These are phyloP conservation scores for Komagataella kurtzmanii DNA, from an alignment of 805 yeast species.

Conservation along the genomic window DNA sequence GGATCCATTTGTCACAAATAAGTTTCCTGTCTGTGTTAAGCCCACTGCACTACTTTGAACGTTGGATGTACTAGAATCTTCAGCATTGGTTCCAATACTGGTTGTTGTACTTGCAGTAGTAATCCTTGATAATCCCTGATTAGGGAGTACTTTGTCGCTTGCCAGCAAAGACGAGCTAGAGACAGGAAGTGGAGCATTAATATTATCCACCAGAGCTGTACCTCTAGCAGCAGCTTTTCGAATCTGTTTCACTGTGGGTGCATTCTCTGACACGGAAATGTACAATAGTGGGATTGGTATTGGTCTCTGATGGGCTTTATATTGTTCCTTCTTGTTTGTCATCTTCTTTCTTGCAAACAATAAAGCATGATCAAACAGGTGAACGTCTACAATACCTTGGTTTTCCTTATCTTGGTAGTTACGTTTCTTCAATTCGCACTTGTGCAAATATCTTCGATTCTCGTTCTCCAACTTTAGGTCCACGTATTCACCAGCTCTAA, in stretches of 20 bases:
- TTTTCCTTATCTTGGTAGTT: conserved; percentile 55
- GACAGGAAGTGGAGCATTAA: conserved; percentile 14
- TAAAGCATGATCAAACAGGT: conserved; percentile 78
- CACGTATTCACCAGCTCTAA: conserved; percentile 71
- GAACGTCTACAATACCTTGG: conserved; percentile 73
- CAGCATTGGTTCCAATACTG: not conserved
- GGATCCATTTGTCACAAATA: not conserved
- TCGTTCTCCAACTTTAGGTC: conserved; percentile 79
- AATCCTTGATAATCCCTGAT: not conserved
- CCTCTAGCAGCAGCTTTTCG: conserved; percentile 25
- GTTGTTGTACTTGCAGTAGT: not conserved
- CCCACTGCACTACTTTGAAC: not conserved
- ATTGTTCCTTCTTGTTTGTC: conserved; percentile 82
- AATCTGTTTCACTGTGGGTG: conserved; percentile 42
- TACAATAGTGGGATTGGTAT: conserved; percentile 68
- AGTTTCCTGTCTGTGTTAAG: not conserved
- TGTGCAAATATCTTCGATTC: conserved; percentile 65
- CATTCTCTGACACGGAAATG: conserved; percentile 66
- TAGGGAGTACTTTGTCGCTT: not conserved
- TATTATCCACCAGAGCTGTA: conserved; percentile 10
- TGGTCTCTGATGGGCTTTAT: conserved; percentile 83
- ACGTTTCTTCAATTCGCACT: conserved; percentile 62
- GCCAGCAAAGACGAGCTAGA: conserved; percentile 7
- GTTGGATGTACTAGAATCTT: not conserved
- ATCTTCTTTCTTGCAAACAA: conserved; percentile 76